phyloP scores from a whole-genome alignment of 179 eudicot genomes.

The Nepenthes alata region DNA sequence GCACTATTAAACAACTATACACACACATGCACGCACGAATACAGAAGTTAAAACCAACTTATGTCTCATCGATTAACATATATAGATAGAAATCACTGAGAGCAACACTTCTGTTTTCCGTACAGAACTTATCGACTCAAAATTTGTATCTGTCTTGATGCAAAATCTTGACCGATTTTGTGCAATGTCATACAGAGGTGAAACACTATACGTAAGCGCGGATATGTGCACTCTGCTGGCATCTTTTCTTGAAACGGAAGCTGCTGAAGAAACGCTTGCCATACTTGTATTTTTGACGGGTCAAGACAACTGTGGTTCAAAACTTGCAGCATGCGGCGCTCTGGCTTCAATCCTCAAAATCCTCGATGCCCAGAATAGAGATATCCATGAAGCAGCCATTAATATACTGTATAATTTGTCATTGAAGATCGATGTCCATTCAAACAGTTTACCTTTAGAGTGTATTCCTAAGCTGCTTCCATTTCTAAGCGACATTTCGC shows the following conservation, averaged over 20 bases:
- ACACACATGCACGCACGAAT: neutral
- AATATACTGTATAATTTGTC: conserved; percentile 49
- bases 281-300: conserved; percentile 36
- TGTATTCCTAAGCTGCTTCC: conserved; percentile 48
- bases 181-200: conserved; percentile 25
- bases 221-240: conserved; percentile 43
- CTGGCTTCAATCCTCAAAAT: conserved; percentile 27
- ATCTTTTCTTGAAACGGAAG: conserved; percentile 41
- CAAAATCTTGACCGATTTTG: conserved; percentile 4
- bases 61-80: no score
- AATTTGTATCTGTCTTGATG: neutral
- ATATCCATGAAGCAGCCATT: conserved; percentile 37
- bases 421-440: conserved; percentile 13
- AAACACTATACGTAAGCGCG: conserved; percentile 20
- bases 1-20: neutral
- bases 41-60: neutral
- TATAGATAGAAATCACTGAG: no score
- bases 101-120: no score
- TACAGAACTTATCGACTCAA: neutral
- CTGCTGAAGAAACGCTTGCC: conserved; percentile 39
- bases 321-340: conserved; percentile 35
- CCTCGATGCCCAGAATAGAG: conserved; percentile 29
- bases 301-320: conserved; percentile 16
- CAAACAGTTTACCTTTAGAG: conserved; percentile 24
- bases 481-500: conserved; percentile 26